Conservation (phyloP, 371 early-diverging fungal species). For the Basidiobolus heterosporus region DNA sequence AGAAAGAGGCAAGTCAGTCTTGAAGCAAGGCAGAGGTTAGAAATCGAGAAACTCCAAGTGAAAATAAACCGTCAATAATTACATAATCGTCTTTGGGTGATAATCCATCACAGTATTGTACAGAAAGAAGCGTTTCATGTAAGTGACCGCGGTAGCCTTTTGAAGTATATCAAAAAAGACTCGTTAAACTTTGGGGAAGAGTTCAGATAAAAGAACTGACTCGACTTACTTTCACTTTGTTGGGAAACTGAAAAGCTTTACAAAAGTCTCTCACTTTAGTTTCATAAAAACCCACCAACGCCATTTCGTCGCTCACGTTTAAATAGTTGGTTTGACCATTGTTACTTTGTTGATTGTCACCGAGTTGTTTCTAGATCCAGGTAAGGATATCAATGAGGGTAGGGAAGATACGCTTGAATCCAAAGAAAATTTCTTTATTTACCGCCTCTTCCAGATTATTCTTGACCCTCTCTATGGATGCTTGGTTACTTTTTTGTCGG, state of each 20-base stretch:
- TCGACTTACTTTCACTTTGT: slow-evolving; percentile 29
- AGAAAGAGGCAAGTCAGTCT: slow-evolving; percentile 73
- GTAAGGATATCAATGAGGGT: background rate
- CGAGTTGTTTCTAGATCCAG: background rate
- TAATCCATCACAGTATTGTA: slow-evolving; percentile 77
- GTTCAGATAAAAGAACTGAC: background rate
- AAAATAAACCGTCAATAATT: slow-evolving; percentile 4
- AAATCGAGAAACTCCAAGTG: background rate
- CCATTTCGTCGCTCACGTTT: slow-evolving; percentile 8
- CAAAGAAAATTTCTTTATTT: slow-evolving; percentile 15
- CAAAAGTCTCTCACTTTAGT: slow-evolving; percentile 21
- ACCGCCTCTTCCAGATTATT: slow-evolving; percentile 25
- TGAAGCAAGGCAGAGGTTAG: background rate
- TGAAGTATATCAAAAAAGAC: background rate
- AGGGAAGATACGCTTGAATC: slow-evolving; percentile 4
- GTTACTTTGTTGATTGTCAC: background rate
- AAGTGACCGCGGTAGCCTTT: slow-evolving; percentile 75
- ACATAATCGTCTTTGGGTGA: slow-evolving; percentile 70
- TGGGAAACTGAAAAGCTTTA: slow-evolving; percentile 30
- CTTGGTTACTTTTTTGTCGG: slow-evolving; percentile 32
- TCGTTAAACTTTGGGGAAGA: background rate
- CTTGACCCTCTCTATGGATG: slow-evolving; percentile 35
- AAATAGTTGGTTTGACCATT: slow-evolving; percentile 1
- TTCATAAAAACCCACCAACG: slow-evolving; percentile 21
- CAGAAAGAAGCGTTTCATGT: slow-evolving; percentile 81